Evolutionary conservation across 331 rosid species (phyloP), one percentile per base, ranked within the genome.

Genomic region (Prunus yedoensis): DNA sequence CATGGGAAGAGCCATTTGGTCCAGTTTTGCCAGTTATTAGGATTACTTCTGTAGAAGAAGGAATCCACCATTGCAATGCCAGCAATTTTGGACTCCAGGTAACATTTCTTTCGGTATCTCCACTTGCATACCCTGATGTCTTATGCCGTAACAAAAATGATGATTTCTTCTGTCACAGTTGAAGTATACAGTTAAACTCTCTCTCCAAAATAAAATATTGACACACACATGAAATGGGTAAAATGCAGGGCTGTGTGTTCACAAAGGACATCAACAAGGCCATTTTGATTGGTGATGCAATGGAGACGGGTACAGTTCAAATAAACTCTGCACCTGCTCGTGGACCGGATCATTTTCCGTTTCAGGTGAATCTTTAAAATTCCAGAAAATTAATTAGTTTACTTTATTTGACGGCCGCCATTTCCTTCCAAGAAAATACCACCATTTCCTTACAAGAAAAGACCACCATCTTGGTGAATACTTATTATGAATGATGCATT

Each of bases 11-110:
- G 75, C 98, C 98, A 57, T 94, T 94, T 72, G 98, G 98, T 41
- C 98, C 97, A 0, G 96, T 94, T 60, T 78, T 94, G 74, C 98
- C 98, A 0, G 96, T 94, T 25, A 85, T 91, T 74, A 81, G 98
- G 76, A 94, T 94, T 75, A 89, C 43, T 73, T 83, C 96, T 28
- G 78, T 85, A 28, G 98, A 94, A 85, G 98, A 91, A 84, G 98
- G 98, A 20, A 91, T 94, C 83, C 96, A 94, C 78, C 98, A 94
- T 76, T 91, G 97, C 84, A 94, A 94, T 84, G 98, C 97, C 28
- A 91, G 97, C 88, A 94, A 94, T 85, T 91, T 94, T 25, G 98
- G 98, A 68, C 97, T 94, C 68, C 98, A 94, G 97, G 98, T 94
- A 78, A 32, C 32, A 20, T 43, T 51, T 10, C 10, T 9, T 51